A percentile compares a stretch with the other conserved stretches of the same genome.
phyloP scores from a whole-genome alignment of 805 yeast species.

The Candida gorgasii region DNA sequence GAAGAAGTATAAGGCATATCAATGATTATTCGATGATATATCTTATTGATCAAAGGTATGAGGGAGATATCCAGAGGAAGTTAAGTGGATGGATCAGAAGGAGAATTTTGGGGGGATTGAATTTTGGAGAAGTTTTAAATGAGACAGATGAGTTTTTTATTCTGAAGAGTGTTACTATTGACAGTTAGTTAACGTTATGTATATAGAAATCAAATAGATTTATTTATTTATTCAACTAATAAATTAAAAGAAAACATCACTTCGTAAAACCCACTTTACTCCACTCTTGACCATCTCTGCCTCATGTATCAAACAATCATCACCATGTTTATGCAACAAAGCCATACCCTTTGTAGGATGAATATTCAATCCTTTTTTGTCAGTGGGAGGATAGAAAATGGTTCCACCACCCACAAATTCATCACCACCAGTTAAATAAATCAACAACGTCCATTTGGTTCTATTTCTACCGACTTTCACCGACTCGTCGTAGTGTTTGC shows the following conservation, averaged over 20 bases:
- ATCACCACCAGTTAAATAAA: conserved; percentile 58
- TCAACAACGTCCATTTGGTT: conserved; percentile 60
- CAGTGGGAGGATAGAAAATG: conserved; percentile 48
- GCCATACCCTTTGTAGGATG: conserved; percentile 59
- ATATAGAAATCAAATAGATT: no score
- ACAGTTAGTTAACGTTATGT: no score
- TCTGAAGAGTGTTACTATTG: no score
- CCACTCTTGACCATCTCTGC: conserved; percentile 54
- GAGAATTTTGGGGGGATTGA: conserved; percentile 17
- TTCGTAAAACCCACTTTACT: conserved; percentile 62
- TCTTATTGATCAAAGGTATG: conserved; percentile 67
- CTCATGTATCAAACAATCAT: conserved; percentile 62
- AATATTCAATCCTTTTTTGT: conserved; percentile 31
- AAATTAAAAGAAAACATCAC: conserved; percentile 51
- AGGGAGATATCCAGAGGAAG: conserved; percentile 50
- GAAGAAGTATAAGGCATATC: conserved; percentile 84
- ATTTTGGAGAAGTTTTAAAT: conserved; percentile 17
- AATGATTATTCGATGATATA: conserved; percentile 78
- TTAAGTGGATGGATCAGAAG: conserved; percentile 71
- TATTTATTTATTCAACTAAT: no score
- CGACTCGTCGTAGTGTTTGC: conserved; percentile 61
- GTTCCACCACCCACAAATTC: conserved; percentile 64
- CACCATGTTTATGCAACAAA: conserved; percentile 64
- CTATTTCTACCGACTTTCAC: conserved; percentile 40
- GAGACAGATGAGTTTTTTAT: conserved; percentile 31